Evolutionary conservation across 306 rosid genomes (phyloP), one percentile per base, ranked within the genome.

Genomic region (Fragaria nilgerrensis): DNA sequence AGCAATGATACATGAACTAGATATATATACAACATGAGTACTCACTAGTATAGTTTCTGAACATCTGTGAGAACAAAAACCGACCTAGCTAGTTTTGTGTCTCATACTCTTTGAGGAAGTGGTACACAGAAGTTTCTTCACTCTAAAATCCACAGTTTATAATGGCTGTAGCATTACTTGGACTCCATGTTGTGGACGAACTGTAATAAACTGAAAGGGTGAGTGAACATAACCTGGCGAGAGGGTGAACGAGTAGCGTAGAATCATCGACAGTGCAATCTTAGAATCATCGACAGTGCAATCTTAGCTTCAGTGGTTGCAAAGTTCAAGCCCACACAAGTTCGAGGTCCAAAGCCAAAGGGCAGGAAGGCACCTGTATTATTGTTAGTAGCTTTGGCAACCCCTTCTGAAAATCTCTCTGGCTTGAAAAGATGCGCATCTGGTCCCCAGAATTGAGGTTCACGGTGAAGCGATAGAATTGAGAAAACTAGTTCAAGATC

Each of bases 381-480:
- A 59, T 82, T 82, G 34, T 74, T 61, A 20, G 82, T 82, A 5
- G 80, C 86, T 34, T 74, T 78, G 15, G 70, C 77, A 39, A 82
- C 25, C 39, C 86, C 82, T 48, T 74, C 74, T 1, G 82, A 66
- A 58, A 82, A 78, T 56, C 82, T 58, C 77, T 78, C 74, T 50
- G 82, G 86, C 62, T 69, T 82, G 68, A 82, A 82, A 73, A 67
- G 59, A 36, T 82, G 72, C 50, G 23, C 85, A 50, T 82, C 82
- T 47, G 56, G 72, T 59, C 86, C 82, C 82, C 86, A 78, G 7
- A 74, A 5, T 67, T 78, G 52, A 41, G 85, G 67, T 25, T 82
- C 85, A 17, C 74, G 85, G n/a, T 82, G 82, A 15, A 78, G 12
- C 25, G 70, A 79, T 23, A 82, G 27, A 47, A 12, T 70, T 44